phyloP scores from a whole-genome alignment of 345 rosid genomes.

The Physaria fendleri region DNA sequence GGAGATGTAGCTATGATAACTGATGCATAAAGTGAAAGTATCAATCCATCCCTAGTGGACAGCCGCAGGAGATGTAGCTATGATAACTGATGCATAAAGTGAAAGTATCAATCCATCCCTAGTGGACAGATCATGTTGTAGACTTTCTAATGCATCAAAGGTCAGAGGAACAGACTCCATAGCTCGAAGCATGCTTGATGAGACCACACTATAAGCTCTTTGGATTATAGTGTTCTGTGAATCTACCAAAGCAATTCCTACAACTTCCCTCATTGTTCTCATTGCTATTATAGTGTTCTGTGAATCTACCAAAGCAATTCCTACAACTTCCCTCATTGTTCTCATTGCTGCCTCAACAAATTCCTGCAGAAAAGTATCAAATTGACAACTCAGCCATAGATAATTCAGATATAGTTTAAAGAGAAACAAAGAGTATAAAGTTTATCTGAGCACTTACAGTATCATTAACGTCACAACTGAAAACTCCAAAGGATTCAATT shows the following conservation, averaged over 20 bases:
- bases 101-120: slow-evolving; percentile 70
- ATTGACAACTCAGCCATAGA: background rate
- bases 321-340: slow-evolving; percentile 63
- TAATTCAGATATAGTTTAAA: background rate
- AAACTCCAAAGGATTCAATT: slow-evolving; percentile 41
- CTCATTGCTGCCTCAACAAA: slow-evolving; percentile 61
- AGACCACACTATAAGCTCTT: slow-evolving; percentile 52
- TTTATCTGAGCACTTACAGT: slow-evolving; percentile 36
- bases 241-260: slow-evolving; percentile 56
- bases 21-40: slow-evolving; percentile 67
- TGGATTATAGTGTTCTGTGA: slow-evolving; percentile 59
- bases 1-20: slow-evolving; percentile 66
- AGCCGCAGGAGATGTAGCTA: slow-evolving; percentile 56
- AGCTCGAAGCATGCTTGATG: slow-evolving; percentile 40
- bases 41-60: slow-evolving; percentile 57
- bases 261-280: slow-evolving; percentile 58
- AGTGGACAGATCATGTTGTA: slow-evolving; percentile 34
- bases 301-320: slow-evolving; percentile 52
- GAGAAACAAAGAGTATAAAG: slow-evolving; percentile 3
- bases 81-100: slow-evolving; percentile 63
- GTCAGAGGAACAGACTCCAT: slow-evolving; percentile 35
- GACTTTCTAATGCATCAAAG: slow-evolving; percentile 31
- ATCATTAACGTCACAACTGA: slow-evolving; percentile 26
- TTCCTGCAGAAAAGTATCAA: slow-evolving; percentile 37
- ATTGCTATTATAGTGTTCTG: slow-evolving; percentile 68